Percentiles rank a stretch among this genome's conserved stretches.
These are phyloP conservation scores for Candida hispaniensis DNA, from an alignment of 805 yeast genomes.

Conservation along the genomic window DNA sequence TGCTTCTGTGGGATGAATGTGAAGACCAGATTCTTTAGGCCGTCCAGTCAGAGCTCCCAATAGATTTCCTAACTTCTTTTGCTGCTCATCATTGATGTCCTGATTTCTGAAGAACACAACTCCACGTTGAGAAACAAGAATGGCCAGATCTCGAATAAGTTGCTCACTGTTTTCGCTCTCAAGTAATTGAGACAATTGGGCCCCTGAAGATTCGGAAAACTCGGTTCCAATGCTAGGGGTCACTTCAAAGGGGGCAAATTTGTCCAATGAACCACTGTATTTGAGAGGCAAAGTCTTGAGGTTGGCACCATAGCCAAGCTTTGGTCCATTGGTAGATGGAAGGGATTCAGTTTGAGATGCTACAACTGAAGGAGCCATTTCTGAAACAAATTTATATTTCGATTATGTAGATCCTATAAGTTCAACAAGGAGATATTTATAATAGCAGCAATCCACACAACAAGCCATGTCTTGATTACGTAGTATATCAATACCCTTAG, in stretches of 20 bases:
- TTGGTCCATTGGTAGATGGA: conserved; percentile 6
- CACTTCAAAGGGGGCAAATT: conserved; percentile 15
- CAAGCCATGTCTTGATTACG: too few species aligned
- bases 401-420: too few species aligned
- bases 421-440: too few species aligned
- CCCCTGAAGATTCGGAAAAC: conserved; percentile 13
- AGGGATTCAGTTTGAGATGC: conserved; percentile 7
- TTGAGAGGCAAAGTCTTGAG: conserved; percentile 13
- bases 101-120: conserved; percentile 44
- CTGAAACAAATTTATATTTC: too few species aligned
- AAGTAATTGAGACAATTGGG: conserved; percentile 10
- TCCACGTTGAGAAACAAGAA: conserved; percentile 37
- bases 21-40: conserved; percentile 25
- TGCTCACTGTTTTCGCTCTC: conserved; percentile 13
- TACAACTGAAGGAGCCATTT: conserved; percentile 15
- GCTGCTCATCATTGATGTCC: conserved; percentile 27
- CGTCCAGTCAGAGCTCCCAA: conserved; percentile 25
- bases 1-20: conserved; percentile 26
- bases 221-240: conserved; percentile 18
- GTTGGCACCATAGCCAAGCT: conserved; percentile 14
- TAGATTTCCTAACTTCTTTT: conserved; percentile 23
- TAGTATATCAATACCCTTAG: too few species aligned
- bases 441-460: too few species aligned
- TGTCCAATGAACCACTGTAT: conserved; percentile 17
- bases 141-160: conserved; percentile 33